phyloP scores from a whole-genome alignment of 441 rosid species.

The Euphorbia corollata region DNA sequence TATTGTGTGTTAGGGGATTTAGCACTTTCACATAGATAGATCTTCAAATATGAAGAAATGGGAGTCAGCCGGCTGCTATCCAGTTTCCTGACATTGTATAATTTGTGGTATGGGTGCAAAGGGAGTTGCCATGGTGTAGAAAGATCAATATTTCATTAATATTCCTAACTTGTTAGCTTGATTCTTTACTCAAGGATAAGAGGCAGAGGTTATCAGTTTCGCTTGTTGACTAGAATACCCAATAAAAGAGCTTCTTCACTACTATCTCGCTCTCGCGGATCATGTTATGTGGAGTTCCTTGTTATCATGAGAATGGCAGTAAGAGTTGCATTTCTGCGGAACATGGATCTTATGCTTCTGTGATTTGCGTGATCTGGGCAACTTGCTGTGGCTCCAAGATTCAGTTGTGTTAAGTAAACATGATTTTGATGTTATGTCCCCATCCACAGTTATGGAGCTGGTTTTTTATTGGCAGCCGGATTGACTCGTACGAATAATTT shows the following conservation, averaged over 20 bases:
- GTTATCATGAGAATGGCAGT: neutral
- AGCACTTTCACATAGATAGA: constrained; percentile 29
- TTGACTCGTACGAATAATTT: constrained; percentile 51
- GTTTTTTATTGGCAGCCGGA: constrained; percentile 77
- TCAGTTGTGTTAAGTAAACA: constrained; percentile 37
- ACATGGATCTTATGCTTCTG: constrained; percentile 13
- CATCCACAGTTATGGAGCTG: constrained; percentile 85
- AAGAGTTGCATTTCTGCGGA: constrained; percentile 11
- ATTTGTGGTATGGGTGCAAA: constrained; percentile 55
- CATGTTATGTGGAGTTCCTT: constrained; percentile 26
- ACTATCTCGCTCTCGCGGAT: constrained; percentile 25
- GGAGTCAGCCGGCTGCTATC: constrained; percentile 92
- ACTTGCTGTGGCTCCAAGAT: constrained; percentile 31
- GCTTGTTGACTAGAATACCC: constrained; percentile 18
- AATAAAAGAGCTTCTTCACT: constrained; percentile 14
- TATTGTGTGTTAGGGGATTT: constrained; percentile 55
- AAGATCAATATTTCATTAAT: constrained; percentile 12
- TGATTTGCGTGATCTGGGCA: constrained; percentile 23
- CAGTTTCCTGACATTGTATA: constrained; percentile 42
- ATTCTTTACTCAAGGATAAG: constrained; percentile 17
- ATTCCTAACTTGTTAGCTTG: constrained; percentile 6
- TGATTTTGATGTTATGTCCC: constrained; percentile 35
- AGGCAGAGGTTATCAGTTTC: constrained; percentile 32
- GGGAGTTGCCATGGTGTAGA: constrained; percentile 23
- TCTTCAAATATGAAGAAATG: constrained; percentile 39